Percentiles rank a stretch among this genome's conserved stretches.
Conservation (phyloP, 192 early-diverging fungal genomes). For the Geranomyces michiganensis region DNA sequence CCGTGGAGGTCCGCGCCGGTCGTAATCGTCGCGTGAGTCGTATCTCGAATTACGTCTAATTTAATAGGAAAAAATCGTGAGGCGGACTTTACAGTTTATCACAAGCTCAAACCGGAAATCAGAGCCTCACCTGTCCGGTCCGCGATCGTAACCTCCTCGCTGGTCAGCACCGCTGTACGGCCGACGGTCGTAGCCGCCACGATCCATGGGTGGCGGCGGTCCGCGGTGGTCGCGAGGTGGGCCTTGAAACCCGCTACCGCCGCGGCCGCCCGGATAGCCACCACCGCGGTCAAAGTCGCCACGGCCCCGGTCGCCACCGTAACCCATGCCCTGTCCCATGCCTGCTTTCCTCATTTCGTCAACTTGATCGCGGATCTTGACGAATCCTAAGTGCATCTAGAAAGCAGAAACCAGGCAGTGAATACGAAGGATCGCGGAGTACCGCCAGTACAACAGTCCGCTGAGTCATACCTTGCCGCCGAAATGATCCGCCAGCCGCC, state of each 20-base stretch:
- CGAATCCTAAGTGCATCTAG: slow-evolving; percentile 60
- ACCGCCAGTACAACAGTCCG: background rate
- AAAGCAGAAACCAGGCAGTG: background rate
- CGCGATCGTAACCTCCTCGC: background rate
- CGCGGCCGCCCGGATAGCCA: background rate
- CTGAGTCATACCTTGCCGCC: slow-evolving; percentile 47
- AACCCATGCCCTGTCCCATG: slow-evolving; percentile 18
- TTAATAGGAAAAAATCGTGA: background rate
- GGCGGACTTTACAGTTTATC: too few relatives aligned
- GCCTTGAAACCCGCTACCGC: slow-evolving; percentile 17
- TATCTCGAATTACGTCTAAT: background rate
- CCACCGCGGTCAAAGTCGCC: slow-evolving; percentile 5
- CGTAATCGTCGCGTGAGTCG: slow-evolving; percentile 6
- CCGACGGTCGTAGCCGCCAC: slow-evolving; percentile 3
- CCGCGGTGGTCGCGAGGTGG: background rate
- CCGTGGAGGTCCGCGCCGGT: background rate
- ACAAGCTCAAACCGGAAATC: too few relatives aligned
- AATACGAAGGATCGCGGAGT: background rate
- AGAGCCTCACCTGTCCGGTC: background rate
- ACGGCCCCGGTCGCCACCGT: slow-evolving; percentile 11
- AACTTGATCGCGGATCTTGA: slow-evolving; percentile 52
- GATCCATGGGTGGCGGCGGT: background rate
- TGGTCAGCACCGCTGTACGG: background rate
- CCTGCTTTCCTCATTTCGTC: slow-evolving; percentile 48
- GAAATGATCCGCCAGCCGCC: slow-evolving; percentile 46